A percentile compares a stretch with the other conserved stretches of the same genome.
These are phyloP conservation scores for Calocera viscosa DNA, from an alignment of 768 basidiomycete species.

Conservation along the genomic window DNA sequence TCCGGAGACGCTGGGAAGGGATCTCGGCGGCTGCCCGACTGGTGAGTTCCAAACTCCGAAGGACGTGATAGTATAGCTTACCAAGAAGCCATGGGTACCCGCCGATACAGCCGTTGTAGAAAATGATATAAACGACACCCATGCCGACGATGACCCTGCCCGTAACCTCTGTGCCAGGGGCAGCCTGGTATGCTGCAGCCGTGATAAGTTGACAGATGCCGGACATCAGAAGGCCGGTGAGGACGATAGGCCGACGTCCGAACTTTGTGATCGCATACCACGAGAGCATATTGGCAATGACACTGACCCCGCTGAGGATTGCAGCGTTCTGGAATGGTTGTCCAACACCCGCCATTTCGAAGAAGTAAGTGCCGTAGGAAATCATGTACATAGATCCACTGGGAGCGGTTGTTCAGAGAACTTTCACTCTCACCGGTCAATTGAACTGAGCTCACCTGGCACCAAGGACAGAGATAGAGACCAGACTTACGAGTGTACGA, in stretches of 20 bases:
- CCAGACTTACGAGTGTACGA: not conserved
- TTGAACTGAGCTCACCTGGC: not conserved
- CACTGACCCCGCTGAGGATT: not conserved
- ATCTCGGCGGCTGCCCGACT: not conserved
- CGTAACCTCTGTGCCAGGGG: not conserved
- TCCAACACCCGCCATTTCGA: not conserved
- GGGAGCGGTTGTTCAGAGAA: not conserved
- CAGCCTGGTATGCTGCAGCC: not conserved
- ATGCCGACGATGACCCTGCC: conserved; percentile 1
- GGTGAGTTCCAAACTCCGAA: no score
- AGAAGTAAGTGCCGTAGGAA: conserved; percentile 1
- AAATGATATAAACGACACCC: not conserved
- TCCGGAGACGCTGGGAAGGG: not conserved
- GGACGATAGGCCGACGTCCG: not conserved
- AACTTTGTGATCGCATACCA: not conserved
- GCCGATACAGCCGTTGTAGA: not conserved
- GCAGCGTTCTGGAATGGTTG: not conserved
- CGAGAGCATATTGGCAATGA: not conserved
- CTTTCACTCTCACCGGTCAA: not conserved
- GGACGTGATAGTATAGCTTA: not conserved
- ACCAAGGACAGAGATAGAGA: not conserved
- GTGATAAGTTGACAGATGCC: not conserved
- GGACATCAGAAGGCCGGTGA: not conserved
- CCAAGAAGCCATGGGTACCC: not conserved
- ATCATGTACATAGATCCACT: not conserved